Evolutionary conservation across 208 protist genomes (phyloP).

Genomic region (Trypanosomatidae sp.): DNA sequence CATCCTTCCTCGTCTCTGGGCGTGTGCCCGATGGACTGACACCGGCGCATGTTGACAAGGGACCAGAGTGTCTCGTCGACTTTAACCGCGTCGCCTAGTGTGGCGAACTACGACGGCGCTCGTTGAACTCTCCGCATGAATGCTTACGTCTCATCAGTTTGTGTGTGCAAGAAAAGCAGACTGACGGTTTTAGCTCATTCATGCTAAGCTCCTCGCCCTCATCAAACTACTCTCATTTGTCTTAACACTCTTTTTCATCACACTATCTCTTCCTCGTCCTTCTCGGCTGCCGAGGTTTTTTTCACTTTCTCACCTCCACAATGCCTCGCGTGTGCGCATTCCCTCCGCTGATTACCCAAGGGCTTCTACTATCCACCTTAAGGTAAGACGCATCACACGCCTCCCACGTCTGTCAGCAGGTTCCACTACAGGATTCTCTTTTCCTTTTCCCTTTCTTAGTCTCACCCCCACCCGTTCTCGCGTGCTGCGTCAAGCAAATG

Average conservation of each 20-base stretch:
- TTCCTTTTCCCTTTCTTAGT: too few species aligned
- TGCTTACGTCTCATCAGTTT: neutral
- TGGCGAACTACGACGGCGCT: neutral
- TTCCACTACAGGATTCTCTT: neutral
- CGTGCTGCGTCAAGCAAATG: conserved; percentile 31
- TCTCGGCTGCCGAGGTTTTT: neutral
- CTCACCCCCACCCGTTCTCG: neutral
- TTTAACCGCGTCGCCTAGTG: neutral
- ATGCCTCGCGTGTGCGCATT: neutral
- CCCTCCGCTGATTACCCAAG: neutral
- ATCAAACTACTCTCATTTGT: neutral
- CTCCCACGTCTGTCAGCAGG: neutral
- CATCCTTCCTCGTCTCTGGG: neutral
- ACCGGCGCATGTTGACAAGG: neutral
- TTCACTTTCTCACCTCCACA: neutral
- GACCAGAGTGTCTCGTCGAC: neutral
- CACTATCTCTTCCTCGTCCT: neutral
- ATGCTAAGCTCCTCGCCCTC: neutral
- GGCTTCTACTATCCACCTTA: neutral
- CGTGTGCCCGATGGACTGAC: neutral
- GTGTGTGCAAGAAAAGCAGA: neutral
- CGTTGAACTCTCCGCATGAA: too few species aligned
- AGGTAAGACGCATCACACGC: neutral
- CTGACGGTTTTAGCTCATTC: too few species aligned
- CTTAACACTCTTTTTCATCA: neutral